phyloP scores from a whole-genome alignment of 2,329 filamentous ascomycete species.

The Apiospora sp. region DNA sequence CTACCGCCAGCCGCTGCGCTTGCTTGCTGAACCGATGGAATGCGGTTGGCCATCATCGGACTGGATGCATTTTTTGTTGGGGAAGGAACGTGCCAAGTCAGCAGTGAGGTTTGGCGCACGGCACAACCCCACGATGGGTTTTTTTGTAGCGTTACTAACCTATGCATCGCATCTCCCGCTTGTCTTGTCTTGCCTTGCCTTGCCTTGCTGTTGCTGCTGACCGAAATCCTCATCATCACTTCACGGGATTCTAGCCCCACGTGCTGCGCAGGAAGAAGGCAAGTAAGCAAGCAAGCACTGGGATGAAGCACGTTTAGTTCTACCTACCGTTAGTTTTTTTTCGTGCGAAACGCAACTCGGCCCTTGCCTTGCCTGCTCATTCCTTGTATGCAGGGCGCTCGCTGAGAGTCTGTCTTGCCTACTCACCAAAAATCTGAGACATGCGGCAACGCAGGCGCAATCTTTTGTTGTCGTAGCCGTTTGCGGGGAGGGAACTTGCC shows the following conservation, averaged over 20 bases:
- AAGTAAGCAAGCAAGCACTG: not conserved
- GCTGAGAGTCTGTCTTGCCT: not conserved
- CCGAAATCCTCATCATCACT: not conserved
- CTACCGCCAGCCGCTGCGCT: not conserved
- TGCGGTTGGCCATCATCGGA: not conserved
- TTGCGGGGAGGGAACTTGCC: constrained; percentile 16
- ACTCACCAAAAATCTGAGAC: constrained; percentile 6
- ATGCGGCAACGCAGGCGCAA: not conserved
- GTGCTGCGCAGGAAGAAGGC: not conserved
- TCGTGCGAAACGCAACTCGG: not conserved
- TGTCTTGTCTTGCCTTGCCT: too few species aligned
- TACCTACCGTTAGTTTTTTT: not conserved
- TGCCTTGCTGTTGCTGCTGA: not conserved
- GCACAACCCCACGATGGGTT: constrained; percentile 6
- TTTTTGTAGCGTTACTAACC: constrained; percentile 1
- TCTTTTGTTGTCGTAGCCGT: not conserved
- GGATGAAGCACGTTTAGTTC: not conserved
- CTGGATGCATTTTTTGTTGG: not conserved
- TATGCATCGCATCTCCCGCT: not conserved
- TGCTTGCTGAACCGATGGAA: constrained; percentile 7
- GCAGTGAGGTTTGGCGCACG: not conserved
- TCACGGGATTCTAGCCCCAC: not conserved
- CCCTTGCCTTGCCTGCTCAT: constrained; percentile 1
- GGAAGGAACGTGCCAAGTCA: not conserved
- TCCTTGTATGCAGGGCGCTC: constrained; percentile 1